These are phyloP conservation scores for Physcomitrium patens DNA, from an alignment of 225 moss, liverwort and hornwort species.

Conservation along the genomic window DNA sequence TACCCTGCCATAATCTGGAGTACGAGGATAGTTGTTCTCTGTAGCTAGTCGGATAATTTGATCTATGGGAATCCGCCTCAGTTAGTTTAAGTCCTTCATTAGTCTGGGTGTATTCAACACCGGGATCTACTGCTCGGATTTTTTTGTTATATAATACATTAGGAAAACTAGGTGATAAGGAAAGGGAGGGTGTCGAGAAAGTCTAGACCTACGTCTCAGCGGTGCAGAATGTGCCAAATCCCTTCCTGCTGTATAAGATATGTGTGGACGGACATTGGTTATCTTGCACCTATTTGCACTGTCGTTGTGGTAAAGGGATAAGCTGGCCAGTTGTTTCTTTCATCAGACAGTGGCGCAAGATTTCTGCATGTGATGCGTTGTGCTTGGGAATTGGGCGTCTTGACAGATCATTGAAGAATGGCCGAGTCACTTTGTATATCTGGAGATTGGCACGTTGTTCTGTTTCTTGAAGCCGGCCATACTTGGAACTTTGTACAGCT, in stretches of 20 bases:
- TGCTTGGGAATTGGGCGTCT: constrained; percentile 8
- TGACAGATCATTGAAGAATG: not conserved
- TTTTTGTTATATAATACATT: constrained; percentile 34
- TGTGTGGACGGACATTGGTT: constrained; percentile 22
- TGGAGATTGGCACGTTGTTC: constrained; percentile 30
- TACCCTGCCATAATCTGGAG: constrained; percentile 13
- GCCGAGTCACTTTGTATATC: not conserved
- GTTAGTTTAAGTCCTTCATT: constrained; percentile 28
- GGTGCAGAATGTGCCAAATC: constrained; percentile 24
- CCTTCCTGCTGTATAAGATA: constrained; percentile 19
- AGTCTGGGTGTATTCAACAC: constrained; percentile 23
- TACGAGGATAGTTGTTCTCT: constrained; percentile 25
- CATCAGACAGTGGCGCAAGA: not conserved
- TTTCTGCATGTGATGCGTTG: constrained; percentile 4
- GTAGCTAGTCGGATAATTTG: constrained; percentile 31
- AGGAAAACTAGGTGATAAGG: constrained; percentile 35
- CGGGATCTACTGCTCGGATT: constrained; percentile 34
- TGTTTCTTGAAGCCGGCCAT: too few relatives aligned
- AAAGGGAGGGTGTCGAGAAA: constrained; percentile 2
- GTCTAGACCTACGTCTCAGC: constrained; percentile 34
- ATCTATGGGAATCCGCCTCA: constrained; percentile 23
- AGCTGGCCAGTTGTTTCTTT: constrained; percentile 14
- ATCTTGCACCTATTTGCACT: constrained; percentile 31
- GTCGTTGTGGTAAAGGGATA: constrained; percentile 14
- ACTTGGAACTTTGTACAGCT: not conserved